Conservation (phyloP, 345 rosid species). For the Populus tremula region DNA sequence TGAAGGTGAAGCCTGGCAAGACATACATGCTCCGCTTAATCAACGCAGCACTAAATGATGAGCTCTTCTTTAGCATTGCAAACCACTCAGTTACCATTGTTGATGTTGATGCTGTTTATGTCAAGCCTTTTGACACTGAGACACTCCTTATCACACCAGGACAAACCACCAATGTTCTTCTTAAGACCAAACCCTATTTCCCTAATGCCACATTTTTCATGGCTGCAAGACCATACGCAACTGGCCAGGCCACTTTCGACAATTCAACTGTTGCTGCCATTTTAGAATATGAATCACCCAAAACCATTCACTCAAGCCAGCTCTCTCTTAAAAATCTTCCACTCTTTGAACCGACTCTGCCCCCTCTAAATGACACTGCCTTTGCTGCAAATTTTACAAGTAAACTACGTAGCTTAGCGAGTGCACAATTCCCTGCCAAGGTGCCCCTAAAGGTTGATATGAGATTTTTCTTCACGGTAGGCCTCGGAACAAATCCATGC, state of each 20-base stretch:
- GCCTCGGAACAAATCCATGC: conserved; percentile 25
- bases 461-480: conserved; percentile 24
- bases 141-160: conserved; percentile 19
- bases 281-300: conserved; percentile 16
- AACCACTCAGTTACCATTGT: conserved; percentile 21
- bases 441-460: conserved; percentile 18
- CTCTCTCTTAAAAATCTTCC: neutral
- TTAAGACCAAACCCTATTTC: conserved; percentile 19
- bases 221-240: conserved; percentile 24
- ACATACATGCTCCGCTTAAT: conserved; percentile 25
- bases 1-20: conserved; percentile 26
- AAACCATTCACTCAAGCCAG: neutral
- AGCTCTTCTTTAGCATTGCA: conserved; percentile 29
- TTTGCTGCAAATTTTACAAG: conserved; percentile 11
- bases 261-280: conserved; percentile 26
- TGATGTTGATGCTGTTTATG: conserved; percentile 25
- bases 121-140: conserved; percentile 19
- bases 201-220: conserved; percentile 25
- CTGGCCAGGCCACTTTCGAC: conserved; percentile 28
- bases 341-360: conserved; percentile 10
- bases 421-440: conserved; percentile 20
- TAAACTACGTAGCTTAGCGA: conserved; percentile 24
- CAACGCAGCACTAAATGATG: conserved; percentile 30
- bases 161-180: conserved; percentile 26
- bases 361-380: conserved; percentile 23